phyloP scores from a whole-genome alignment of 2,329 filamentous ascomycete genomes.

The Plenodomus tracheiphilus region DNA sequence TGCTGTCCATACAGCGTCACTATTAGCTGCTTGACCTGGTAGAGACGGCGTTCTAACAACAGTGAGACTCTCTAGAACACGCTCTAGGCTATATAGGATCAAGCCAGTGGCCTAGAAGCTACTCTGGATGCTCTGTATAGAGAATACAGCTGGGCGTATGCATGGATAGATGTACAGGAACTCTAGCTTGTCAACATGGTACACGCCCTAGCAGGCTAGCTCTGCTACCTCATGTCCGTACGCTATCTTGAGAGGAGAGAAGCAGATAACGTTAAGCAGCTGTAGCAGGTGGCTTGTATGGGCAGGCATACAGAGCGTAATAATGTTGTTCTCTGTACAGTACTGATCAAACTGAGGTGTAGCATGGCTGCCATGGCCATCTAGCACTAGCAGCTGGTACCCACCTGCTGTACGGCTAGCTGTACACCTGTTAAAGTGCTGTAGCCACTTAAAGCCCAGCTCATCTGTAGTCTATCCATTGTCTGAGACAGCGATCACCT shows the following conservation, averaged over 20 bases:
- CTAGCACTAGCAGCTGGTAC: constrained; percentile 44
- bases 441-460: constrained; percentile 37
- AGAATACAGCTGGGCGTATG: neutral
- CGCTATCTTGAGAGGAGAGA: constrained; percentile 30
- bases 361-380: constrained; percentile 36
- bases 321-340: constrained; percentile 44
- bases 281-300: constrained; percentile 44
- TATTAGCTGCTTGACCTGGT: constrained; percentile 3
- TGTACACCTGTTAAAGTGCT: constrained; percentile 40
- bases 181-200: constrained; percentile 1
- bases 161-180: neutral
- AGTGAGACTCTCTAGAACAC: constrained; percentile 11
- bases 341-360: constrained; percentile 41
- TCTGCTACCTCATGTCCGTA: constrained; percentile 1
- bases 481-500: constrained; percentile 14
- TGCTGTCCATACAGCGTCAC: neutral
- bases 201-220: neutral
- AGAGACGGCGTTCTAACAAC: constrained; percentile 14
- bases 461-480: constrained; percentile 44
- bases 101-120: constrained; percentile 13
- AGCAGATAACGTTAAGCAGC: constrained; percentile 46
- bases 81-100: constrained; percentile 11
- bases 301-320: constrained; percentile 5
- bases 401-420: constrained; percentile 20
- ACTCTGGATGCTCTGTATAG: neutral